Evolutionary conservation across 177 flowering plant species (phyloP).

Genomic region (Vitis hybrid): DNA sequence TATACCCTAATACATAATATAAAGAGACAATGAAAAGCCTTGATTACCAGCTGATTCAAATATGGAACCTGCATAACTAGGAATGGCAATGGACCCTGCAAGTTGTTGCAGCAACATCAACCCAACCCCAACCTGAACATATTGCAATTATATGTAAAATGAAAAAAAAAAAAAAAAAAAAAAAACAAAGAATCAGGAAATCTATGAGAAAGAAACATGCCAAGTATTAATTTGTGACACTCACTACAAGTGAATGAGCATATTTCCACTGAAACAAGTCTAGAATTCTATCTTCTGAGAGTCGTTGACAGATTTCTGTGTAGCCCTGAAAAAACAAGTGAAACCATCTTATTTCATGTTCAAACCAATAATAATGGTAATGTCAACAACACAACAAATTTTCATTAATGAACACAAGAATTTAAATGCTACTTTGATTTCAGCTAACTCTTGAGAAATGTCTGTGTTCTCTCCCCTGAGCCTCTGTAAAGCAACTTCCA

Average conservation of each 20-base stretch:
- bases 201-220: background rate
- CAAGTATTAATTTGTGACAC: slow-evolving; percentile 2
- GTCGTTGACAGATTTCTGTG: slow-evolving; percentile 32
- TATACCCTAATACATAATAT: background rate
- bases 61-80: slow-evolving; percentile 49
- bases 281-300: slow-evolving; percentile 27
- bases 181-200: no score
- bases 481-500: no score
- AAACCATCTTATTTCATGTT: no score
- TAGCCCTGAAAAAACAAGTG: slow-evolving; percentile 34
- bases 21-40: background rate
- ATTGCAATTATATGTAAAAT: background rate
- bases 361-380: no score
- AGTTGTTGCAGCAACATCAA: slow-evolving; percentile 53
- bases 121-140: slow-evolving; percentile 58
- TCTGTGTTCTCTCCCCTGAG: no score
- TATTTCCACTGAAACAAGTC: slow-evolving; percentile 53
- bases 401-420: slow-evolving; percentile 29
- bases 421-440: background rate
- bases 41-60: slow-evolving; percentile 52
- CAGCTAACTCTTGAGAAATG: no score
- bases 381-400: no score
- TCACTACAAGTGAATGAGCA: slow-evolving; percentile 51
- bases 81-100: slow-evolving; percentile 38
- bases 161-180: no score